Evolutionary conservation across 208 protist genomes (phyloP), one percentile per base, ranked within the genome.

Genomic region (Leishmania turanica): DNA sequence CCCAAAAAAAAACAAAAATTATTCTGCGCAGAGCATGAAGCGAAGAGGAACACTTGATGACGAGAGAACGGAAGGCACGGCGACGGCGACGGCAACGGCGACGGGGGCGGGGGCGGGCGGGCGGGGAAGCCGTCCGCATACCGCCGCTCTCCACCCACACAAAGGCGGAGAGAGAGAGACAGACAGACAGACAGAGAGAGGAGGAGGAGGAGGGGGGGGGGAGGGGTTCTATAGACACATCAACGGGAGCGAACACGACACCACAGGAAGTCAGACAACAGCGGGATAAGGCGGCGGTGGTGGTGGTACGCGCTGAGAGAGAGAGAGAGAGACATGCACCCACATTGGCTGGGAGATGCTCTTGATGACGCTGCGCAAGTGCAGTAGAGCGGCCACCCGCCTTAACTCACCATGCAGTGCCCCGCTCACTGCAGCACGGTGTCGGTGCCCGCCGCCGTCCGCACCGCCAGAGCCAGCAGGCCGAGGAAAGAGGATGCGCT

Each of bases 401-500:
- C 27, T 24, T 1, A 3, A 27, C 9, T 34, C 70, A 15, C 70
- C 37, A 17, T 21, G 72, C 51, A 64, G 72, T 62, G 72, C 15
- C 31, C 24, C 31, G 2, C 51, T 77, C 56, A 77, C 56, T 66
- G 37, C 74, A 77, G 51, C 37, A 49, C 54, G 27, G 56, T 54
- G 34, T 78, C 80, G 34, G 78, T 45, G 54, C 80, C 77, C 4
- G 53, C 80, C 0, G 88, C 88, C 6, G 89, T 91, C 56, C 92
- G 88, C 34, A 97, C 81, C 13, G 89, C 92, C 15, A 96, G 69
- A 11, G 90, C 92, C 54, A 97, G 76, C 27, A 91, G 86, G 15
- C 82, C 86, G 13, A 97, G 80, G 76, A 97, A 95, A 7, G 94
- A 93, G 19, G 87, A 88, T 19, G 90, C 85, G 73, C 87, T 75